phyloP scores from a whole-genome alignment of 257 asterid genomes.

The Craterostigma plantagineum region DNA sequence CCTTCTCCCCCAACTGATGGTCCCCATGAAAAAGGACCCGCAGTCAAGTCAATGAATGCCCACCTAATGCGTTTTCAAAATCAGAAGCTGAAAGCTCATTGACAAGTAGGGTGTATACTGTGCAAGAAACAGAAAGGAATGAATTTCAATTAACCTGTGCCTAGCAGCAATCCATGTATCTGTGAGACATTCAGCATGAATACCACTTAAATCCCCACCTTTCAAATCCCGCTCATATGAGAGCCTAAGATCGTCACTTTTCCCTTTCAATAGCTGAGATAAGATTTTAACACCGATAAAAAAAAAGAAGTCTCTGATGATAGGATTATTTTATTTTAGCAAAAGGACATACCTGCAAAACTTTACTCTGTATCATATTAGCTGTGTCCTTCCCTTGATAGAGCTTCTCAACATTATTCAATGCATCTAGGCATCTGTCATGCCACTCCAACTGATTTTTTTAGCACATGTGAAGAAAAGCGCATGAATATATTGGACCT shows the following conservation, averaged over 20 bases:
- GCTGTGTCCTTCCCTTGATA: slow-evolving; percentile 61
- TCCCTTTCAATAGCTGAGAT: slow-evolving; percentile 55
- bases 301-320: no score
- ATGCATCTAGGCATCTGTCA: slow-evolving; percentile 41
- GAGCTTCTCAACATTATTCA: slow-evolving; percentile 57
- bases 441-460: slow-evolving; percentile 72
- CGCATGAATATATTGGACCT: slow-evolving; percentile 1
- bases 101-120: not conserved
- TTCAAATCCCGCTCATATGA: slow-evolving; percentile 51
- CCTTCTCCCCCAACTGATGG: slow-evolving; percentile 99
- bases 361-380: slow-evolving; percentile 69
- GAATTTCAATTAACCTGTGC: slow-evolving; percentile 33
- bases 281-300: slow-evolving; percentile 9
- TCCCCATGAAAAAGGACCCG: slow-evolving; percentile 98
- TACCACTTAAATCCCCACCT: slow-evolving; percentile 65
- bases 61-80: slow-evolving; percentile 43
- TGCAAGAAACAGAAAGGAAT: not conserved
- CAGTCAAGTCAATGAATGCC: slow-evolving; percentile 91
- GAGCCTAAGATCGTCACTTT: slow-evolving; percentile 53
- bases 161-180: slow-evolving; percentile 92
- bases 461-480: slow-evolving; percentile 7
- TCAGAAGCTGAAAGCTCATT: not conserved
- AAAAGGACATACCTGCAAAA: slow-evolving; percentile 55
- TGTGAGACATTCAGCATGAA: slow-evolving; percentile 80
- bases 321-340: not conserved